A percentile compares a stretch with the other conserved stretches of the same genome.
Conservation (phyloP, 768 basidiomycete genomes). For the Rhodotorula taiwanensis region DNA sequence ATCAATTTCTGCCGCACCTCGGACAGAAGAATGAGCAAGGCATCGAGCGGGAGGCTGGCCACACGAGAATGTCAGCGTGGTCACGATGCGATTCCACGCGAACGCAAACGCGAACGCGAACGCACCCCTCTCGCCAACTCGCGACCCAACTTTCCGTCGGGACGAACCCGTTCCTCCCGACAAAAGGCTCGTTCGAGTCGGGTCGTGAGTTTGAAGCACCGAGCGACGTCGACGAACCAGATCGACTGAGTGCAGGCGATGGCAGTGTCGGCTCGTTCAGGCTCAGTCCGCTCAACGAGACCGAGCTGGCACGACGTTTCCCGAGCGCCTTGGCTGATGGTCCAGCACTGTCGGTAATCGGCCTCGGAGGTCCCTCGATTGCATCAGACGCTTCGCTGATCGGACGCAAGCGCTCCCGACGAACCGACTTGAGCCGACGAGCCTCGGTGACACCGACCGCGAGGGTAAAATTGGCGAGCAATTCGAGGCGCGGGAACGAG, state of each 20-base stretch:
- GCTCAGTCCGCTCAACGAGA: conserved; percentile 14
- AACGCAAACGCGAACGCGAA: not conserved
- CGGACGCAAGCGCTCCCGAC: conserved; percentile 1
- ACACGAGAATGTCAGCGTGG: not conserved
- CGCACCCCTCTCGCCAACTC: conserved; percentile 69
- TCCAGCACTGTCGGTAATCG: conserved; percentile 51
- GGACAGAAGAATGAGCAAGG: conserved; percentile 75
- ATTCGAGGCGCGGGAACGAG: conserved; percentile 76
- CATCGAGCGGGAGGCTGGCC: conserved; percentile 69
- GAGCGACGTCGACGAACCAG: conserved; percentile 6
- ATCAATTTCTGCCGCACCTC: conserved; percentile 51
- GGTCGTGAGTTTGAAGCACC: not conserved
- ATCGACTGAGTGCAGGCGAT: no score
- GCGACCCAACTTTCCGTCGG: conserved; percentile 94
- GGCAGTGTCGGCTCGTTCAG: not conserved
- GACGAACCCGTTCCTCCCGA: conserved; percentile 84
- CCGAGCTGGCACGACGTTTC: conserved; percentile 69
- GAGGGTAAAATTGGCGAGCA: conserved; percentile 85
- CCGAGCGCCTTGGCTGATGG: conserved; percentile 72
- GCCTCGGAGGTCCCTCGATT: conserved; percentile 44
- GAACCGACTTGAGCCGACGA: conserved; percentile 50
- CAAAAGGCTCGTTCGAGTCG: conserved; percentile 35
- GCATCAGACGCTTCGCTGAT: not conserved
- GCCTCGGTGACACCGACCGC: conserved; percentile 78
- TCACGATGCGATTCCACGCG: no score